Conservation (phyloP, 495 filamentous ascomycete species). For the Tuber brumale region DNA sequence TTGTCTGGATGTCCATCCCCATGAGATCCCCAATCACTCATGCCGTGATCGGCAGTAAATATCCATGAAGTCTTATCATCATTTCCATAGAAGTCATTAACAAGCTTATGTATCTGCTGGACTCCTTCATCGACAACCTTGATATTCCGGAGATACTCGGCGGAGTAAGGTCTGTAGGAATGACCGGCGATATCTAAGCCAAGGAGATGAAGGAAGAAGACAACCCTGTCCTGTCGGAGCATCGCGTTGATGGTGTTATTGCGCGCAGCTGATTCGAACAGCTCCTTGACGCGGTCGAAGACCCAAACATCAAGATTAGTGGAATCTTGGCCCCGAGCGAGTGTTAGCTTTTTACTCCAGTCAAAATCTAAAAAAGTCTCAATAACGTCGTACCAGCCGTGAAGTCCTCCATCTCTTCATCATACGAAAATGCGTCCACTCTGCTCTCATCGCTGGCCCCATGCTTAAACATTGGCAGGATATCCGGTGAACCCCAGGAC, state of each 20-base stretch:
- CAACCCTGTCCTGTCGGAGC: conserved; percentile 74
- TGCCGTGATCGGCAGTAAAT: conserved; percentile 97
- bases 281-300: conserved; percentile 80
- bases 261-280: conserved; percentile 70
- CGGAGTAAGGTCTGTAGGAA: conserved; percentile 79
- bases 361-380: neutral
- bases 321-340: conserved; percentile 52
- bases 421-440: conserved; percentile 78
- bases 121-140: conserved; percentile 89
- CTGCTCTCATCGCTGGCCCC: conserved; percentile 74
- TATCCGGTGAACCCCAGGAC: conserved; percentile 99
- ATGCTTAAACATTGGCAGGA: conserved; percentile 92
- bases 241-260: conserved; percentile 70
- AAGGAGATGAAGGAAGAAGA: conserved; percentile 96
- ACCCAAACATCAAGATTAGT: conserved; percentile 85
- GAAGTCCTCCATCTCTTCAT: conserved; percentile 81
- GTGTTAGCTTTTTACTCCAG: neutral
- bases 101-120: conserved; percentile 67
- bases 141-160: conserved; percentile 91
- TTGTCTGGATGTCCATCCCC: conserved; percentile 98
- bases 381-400: conserved; percentile 47
- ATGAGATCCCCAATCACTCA: conserved; percentile 98
- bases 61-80: conserved; percentile 90
- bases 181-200: conserved; percentile 93
- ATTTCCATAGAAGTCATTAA: conserved; percentile 76